Conservation (phyloP, 2,329 filamentous ascomycete genomes). For the Fusarium domesticum region DNA sequence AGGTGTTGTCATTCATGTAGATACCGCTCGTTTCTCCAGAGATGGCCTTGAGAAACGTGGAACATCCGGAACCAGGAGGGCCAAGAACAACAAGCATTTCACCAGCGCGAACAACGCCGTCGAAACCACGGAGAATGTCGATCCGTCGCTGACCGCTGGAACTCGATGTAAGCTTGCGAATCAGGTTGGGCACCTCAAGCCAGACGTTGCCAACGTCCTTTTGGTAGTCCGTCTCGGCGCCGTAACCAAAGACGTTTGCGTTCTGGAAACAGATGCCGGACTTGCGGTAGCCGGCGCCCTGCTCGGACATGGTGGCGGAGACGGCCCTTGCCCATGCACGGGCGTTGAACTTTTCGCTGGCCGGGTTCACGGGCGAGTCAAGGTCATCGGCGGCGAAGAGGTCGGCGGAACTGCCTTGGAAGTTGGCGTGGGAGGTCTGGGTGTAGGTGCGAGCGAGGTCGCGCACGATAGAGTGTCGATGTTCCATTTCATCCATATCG, state of each 20-base stretch:
- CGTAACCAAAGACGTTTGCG: conserved; percentile 44
- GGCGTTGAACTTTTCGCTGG: conserved; percentile 49
- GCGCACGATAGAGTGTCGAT: conserved; percentile 20
- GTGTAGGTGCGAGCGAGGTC: conserved; percentile 19
- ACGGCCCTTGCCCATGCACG: conserved; percentile 37
- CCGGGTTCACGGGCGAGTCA: conserved; percentile 48
- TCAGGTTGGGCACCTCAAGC: conserved; percentile 24
- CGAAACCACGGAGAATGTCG: conserved; percentile 57
- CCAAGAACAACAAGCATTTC: conserved; percentile 71
- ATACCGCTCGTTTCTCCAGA: conserved; percentile 63
- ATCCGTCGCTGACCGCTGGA: conserved; percentile 19
- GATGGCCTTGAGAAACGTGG: conserved; percentile 59
- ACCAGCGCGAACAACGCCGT: conserved; percentile 61
- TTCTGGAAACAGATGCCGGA: conserved; percentile 43
- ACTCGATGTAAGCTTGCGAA: background rate
- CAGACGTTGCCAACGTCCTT: conserved; percentile 39
- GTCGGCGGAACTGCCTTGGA: conserved; percentile 13
- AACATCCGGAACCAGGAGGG: conserved; percentile 59
- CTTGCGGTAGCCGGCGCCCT: conserved; percentile 28
- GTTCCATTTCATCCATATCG: conserved; percentile 13
- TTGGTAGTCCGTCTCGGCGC: conserved; percentile 48
- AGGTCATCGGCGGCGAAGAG: conserved; percentile 18
- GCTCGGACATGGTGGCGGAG: conserved; percentile 22
- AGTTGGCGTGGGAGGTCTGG: conserved; percentile 11
- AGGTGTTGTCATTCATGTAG: conserved; percentile 47